Evolutionary conservation across 306 rosid species (phyloP), one percentile per base, ranked within the genome.

Genomic region (Luffa acutangula): DNA sequence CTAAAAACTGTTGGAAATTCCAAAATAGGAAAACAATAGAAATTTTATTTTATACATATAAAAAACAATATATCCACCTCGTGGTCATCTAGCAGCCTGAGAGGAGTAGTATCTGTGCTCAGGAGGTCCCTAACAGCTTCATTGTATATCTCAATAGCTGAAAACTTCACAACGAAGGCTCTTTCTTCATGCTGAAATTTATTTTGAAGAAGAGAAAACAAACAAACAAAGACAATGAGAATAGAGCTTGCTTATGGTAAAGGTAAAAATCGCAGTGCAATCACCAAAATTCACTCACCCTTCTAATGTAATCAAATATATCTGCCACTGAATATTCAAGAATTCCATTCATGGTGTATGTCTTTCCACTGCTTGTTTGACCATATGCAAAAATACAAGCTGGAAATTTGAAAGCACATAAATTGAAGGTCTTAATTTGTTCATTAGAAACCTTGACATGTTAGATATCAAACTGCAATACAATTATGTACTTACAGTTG

Each of bases 311-410:
- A 85, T 93, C 95, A 86, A 93, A 96, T 86, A 96, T 93, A 81
- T 93, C 99, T 51, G 93, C 91, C 25, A 86, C 97, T n/a, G 99
- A 84, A 67, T 86, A 85, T 85, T 96, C 98, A 45, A 97, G 90
- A 76, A 96, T 87, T 83, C 99, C 99, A 87, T 90, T 83, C 98
- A 96, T 96, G n/a, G 99, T 96, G 82, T 96, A 93, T 9, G 99
- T 96, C 89, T 96, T 96, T 82, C 99, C 99, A 72, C 99, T 96
- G 86, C 98, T 96, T 64, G 99, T 96, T 86, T 96, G 99, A 70
- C 99, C 99, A 72, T 96, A 96, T 52, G 99, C 99, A 88, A 96
- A 96, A 79, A 96, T 93, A 80, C 93, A 91, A 1, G 99, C 99
- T 96, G 91, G 84, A 86, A 82, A 59, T 43, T 51, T 52, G 63